phyloP scores from a whole-genome alignment of 768 basidiomycete species.

The Kwoniella heveanensis region DNA sequence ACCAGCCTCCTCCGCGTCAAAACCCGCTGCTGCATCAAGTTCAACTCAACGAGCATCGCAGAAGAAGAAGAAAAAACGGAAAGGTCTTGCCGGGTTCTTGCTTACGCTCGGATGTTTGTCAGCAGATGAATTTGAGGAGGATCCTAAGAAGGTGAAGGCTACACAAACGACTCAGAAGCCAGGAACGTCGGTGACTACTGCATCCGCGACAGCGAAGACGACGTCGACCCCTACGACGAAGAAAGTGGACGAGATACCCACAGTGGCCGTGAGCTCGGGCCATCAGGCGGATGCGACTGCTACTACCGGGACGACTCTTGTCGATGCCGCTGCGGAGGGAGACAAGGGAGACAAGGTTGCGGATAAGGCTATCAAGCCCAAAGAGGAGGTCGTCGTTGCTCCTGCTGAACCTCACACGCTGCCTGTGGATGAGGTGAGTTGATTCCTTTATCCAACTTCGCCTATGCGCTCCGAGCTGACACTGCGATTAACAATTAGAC shows the following conservation, averaged over 20 bases:
- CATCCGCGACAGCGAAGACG: neutral
- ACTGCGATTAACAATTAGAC: constrained; percentile 57
- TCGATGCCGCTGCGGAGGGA: constrained; percentile 14
- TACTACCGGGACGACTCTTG: constrained; percentile 22
- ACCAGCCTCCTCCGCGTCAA: constrained; percentile 15
- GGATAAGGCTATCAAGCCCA: constrained; percentile 10
- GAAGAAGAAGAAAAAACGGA: constrained; percentile 45
- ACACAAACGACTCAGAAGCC: constrained; percentile 14
- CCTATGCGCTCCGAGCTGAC: constrained; percentile 11
- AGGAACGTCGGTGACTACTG: constrained; percentile 5
- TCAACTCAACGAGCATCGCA: constrained; percentile 26
- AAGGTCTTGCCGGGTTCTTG: constrained; percentile 45
- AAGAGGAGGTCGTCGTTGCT: constrained; percentile 31
- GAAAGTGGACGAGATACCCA: neutral
- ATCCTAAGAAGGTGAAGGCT: constrained; percentile 21
- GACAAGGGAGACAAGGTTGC: constrained; percentile 11
- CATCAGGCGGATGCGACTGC: constrained; percentile 22
- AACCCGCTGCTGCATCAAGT: constrained; percentile 16
- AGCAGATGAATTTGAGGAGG: constrained; percentile 50
- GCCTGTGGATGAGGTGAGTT: constrained; percentile 64
- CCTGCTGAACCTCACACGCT: constrained; percentile 55
- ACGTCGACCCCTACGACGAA: constrained; percentile 6
- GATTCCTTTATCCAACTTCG: neutral
- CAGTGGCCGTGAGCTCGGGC: neutral
- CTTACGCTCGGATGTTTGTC: constrained; percentile 46